Conservation (phyloP, 2,329 filamentous ascomycete species). For the Alternaria burnsii region DNA sequence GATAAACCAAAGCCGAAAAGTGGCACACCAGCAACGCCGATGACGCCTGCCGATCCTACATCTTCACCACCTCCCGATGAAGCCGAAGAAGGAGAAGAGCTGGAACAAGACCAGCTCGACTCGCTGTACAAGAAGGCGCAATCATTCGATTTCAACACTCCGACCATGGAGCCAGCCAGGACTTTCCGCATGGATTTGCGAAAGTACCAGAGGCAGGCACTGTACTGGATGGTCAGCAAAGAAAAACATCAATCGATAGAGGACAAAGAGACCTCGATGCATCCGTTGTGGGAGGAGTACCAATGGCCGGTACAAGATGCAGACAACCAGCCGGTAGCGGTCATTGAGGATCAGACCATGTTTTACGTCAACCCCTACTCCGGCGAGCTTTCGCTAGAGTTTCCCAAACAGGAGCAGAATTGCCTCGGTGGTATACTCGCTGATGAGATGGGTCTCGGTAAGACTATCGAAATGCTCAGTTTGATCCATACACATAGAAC, state of each 20-base stretch:
- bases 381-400: slow-evolving; percentile 88
- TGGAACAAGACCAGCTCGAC: slow-evolving; percentile 95
- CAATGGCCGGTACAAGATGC: slow-evolving; percentile 86
- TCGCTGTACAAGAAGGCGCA: slow-evolving; percentile 94
- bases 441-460: slow-evolving; percentile 97
- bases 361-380: slow-evolving; percentile 99
- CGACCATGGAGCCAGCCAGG: slow-evolving; percentile 81
- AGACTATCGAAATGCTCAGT: slow-evolving; percentile 98
- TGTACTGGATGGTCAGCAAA: slow-evolving; percentile 96
- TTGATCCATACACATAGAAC: slow-evolving; percentile 85
- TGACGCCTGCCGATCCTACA: slow-evolving; percentile 52
- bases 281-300: slow-evolving; percentile 98
- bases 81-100: slow-evolving; percentile 83
- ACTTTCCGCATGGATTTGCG: slow-evolving; percentile 85
- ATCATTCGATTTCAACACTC: slow-evolving; percentile 93
- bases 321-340: slow-evolving; percentile 78
- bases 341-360: slow-evolving; percentile 69
- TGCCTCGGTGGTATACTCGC: slow-evolving; percentile 93
- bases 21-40: slow-evolving; percentile 39
- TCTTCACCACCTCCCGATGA: slow-evolving; percentile 69
- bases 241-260: slow-evolving; percentile 80
- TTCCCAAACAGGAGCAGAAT: slow-evolving; percentile 92
- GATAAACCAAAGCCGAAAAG: slow-evolving; percentile 57
- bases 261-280: slow-evolving; percentile 80
- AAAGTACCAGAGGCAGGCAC: slow-evolving; percentile 92